phyloP scores from a whole-genome alignment of 768 basidiomycete genomes.

The Neoboletus magnificus region DNA sequence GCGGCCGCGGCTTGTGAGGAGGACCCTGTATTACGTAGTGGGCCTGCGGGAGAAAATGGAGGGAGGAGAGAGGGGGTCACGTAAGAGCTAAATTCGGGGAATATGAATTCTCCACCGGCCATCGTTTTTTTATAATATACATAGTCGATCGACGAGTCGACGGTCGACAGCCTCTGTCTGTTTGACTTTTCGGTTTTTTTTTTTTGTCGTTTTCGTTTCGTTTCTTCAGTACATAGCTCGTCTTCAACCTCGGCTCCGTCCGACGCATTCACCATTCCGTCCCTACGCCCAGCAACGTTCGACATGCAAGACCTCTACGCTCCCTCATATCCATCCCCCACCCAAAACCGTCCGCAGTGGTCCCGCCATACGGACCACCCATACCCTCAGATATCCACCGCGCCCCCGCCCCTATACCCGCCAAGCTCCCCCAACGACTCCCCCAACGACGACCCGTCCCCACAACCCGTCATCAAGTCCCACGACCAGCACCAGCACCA shows the following conservation, averaged over 20 bases:
- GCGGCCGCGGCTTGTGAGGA: conserved; percentile 34
- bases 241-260: conserved; percentile 16
- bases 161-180: conserved; percentile 28
- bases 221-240: conserved; percentile 33
- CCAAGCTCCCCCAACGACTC: conserved; percentile 39
- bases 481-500: conserved; percentile 48
- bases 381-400: conserved; percentile 35
- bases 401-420: conserved; percentile 31
- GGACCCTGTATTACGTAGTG: conserved; percentile 36
- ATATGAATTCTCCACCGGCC: conserved; percentile 40
- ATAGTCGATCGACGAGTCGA: conserved; percentile 33
- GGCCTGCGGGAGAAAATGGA: conserved; percentile 33
- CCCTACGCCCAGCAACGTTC: conserved; percentile 40
- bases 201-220: conserved; percentile 25
- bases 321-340: conserved; percentile 34
- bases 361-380: conserved; percentile 32
- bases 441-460: conserved; percentile 49
- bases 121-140: conserved; percentile 37
- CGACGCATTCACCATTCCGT: conserved; percentile 36
- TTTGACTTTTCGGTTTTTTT: conserved; percentile 26
- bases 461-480: conserved; percentile 28
- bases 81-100: conserved; percentile 36
- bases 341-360: conserved; percentile 42
- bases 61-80: conserved; percentile 30
- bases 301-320: conserved; percentile 50